Evolutionary conservation across 208 protist genomes (phyloP).

Genomic region (Wallacemonas sp.): DNA sequence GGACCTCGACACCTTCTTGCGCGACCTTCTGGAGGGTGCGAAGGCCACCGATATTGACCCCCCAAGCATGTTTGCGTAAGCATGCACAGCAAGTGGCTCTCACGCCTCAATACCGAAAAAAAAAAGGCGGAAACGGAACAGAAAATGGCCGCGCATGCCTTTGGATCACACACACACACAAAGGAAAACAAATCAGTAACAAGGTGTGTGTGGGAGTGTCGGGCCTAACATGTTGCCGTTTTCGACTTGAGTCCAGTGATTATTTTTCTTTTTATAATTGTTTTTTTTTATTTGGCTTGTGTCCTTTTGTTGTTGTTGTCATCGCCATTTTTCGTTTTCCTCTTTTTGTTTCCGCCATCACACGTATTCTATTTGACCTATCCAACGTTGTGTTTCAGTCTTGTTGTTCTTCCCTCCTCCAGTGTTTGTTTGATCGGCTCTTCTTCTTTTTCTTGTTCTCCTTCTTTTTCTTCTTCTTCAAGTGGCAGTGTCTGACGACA

Average conservation of each 20-base stretch:
- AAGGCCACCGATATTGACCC: conserved; percentile 31
- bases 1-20: conserved; percentile 46
- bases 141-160: too few relatives aligned
- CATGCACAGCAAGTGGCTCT: background rate
- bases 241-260: too few relatives aligned
- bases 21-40: conserved; percentile 67
- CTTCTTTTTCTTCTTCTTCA: background rate
- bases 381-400: conserved; percentile 5
- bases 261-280: too few relatives aligned
- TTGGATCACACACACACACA: conserved; percentile 20
- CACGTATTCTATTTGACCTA: background rate
- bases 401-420: conserved; percentile 5
- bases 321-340: background rate
- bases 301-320: background rate
- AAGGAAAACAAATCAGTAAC: too few relatives aligned
- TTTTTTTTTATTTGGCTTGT: background rate
- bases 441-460: conserved; percentile 13
- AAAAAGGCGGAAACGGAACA: conserved; percentile 1
- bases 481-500: too few relatives aligned
- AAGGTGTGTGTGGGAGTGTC: too few relatives aligned
- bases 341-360: background rate
- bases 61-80: conserved; percentile 21
- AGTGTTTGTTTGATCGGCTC: conserved; percentile 16
- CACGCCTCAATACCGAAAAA: background rate
- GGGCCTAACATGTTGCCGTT: too few relatives aligned